A percentile compares a stretch with the other conserved stretches of the same genome.
Evolutionary conservation across 345 rosid genomes (phyloP).

Genomic region (Aethionema arabicum): DNA sequence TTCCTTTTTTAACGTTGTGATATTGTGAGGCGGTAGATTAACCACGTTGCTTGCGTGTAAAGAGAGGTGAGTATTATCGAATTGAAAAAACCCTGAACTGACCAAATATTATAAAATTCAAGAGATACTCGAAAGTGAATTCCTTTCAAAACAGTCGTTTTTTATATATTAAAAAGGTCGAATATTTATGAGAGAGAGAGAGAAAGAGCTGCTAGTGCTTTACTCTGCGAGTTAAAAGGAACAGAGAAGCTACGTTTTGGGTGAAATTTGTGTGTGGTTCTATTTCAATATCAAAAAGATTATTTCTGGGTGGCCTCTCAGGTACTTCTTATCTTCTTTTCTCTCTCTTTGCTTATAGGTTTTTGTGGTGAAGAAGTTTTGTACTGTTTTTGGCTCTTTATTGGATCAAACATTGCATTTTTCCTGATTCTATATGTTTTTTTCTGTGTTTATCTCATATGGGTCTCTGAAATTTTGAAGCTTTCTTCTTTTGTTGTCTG

Average conservation of each 20-base stretch:
- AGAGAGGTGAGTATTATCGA: constrained; percentile 27
- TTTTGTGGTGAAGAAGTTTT: constrained; percentile 37
- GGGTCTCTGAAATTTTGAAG: constrained; percentile 29
- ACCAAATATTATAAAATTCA: constrained; percentile 8
- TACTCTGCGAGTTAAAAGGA: constrained; percentile 26
- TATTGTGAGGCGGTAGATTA: constrained; percentile 24
- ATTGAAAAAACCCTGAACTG: constrained; percentile 8
- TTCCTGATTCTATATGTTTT: constrained; percentile 23
- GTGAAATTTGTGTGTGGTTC: constrained; percentile 57
- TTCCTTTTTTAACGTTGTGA: constrained; percentile 12
- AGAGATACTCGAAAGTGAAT: constrained; percentile 28
- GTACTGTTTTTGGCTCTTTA: constrained; percentile 21
- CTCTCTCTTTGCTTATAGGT: constrained; percentile 15
- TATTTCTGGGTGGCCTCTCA: constrained; percentile 45
- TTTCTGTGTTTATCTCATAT: constrained; percentile 17
- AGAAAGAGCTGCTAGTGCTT: constrained; percentile 27
- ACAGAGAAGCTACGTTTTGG: constrained; percentile 23
- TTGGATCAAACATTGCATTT: constrained; percentile 22
- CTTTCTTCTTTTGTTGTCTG: constrained; percentile 19
- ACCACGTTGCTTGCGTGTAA: constrained; percentile 44
- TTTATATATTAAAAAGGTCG: constrained; percentile 31
- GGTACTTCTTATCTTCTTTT: constrained; percentile 40
- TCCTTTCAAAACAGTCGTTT: constrained; percentile 32
- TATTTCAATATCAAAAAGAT: constrained; percentile 50
- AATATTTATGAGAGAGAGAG: constrained; percentile 52